A percentile compares a stretch with the other conserved stretches of the same genome.
Evolutionary conservation across 169 alveolate genomes (phyloP).

Genomic region (Cryptosporidium canis): DNA sequence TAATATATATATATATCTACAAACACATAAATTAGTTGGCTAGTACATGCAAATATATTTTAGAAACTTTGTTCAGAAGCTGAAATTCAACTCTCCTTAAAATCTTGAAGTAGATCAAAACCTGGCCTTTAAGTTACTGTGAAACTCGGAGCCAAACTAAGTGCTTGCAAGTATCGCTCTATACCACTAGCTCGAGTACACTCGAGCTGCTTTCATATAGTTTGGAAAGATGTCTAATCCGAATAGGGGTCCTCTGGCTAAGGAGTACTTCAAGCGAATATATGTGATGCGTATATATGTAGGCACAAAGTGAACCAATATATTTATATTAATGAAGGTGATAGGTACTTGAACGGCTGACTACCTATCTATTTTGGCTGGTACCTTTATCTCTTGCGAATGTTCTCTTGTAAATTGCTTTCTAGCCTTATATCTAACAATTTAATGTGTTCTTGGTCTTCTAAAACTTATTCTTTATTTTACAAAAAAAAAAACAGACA

Average conservation of each 20-base stretch:
- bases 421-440: not conserved
- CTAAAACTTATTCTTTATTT: constrained; percentile 20
- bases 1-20: not conserved
- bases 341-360: not conserved
- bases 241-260: too few species aligned
- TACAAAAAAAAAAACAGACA: constrained; percentile 31
- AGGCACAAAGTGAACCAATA: not conserved
- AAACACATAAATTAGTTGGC: not conserved
- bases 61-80: too few species aligned
- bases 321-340: not conserved
- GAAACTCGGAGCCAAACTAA: too few species aligned
- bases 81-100: too few species aligned
- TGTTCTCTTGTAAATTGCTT: not conserved
- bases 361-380: not conserved
- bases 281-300: not conserved
- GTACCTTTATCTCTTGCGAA: not conserved
- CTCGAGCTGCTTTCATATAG: too few species aligned
- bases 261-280: too few species aligned
- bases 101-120: not conserved
- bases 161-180: too few species aligned
- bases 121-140: too few species aligned
- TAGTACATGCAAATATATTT: not conserved
- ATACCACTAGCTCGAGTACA: too few species aligned
- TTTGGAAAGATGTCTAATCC: too few species aligned
- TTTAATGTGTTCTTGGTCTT: not conserved